These are phyloP conservation scores for Perilla frutescens DNA, from an alignment of 257 asterid species.

Conservation along the genomic window DNA sequence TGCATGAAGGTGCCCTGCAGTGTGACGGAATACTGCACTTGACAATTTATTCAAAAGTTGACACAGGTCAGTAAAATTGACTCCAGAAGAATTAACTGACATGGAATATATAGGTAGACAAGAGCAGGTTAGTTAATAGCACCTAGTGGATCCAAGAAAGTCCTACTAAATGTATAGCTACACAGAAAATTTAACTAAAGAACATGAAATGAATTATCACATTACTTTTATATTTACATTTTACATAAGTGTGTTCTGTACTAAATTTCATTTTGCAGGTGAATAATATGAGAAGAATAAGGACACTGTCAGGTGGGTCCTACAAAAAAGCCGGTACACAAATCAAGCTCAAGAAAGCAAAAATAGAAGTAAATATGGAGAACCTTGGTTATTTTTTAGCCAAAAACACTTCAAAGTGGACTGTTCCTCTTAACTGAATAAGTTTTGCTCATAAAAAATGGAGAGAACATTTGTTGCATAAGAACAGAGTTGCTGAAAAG, in stretches of 20 bases:
- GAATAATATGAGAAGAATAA: slow-evolving; percentile 7
- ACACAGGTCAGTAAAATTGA: slow-evolving; percentile 18
- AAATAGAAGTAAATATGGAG: not conserved
- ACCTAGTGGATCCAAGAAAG: not conserved
- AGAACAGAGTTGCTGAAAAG: slow-evolving; percentile 4
- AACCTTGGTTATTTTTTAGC: slow-evolving; percentile 5
- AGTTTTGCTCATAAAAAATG: slow-evolving; percentile 18
- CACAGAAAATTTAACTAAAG: not conserved
- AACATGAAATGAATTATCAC: not conserved
- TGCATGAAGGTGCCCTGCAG: slow-evolving; percentile 44
- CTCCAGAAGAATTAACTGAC: slow-evolving; percentile 11
- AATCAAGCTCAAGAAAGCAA: not conserved
- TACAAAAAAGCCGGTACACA: not conserved
- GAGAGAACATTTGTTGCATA: not conserved
- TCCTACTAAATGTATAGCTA: not conserved
- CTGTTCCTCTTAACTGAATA: slow-evolving; percentile 2
- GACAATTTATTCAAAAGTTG: slow-evolving; percentile 29
- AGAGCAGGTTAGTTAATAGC: slow-evolving; percentile 19
- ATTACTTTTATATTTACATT: slow-evolving; percentile 8
- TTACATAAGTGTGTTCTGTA: slow-evolving; percentile 14
- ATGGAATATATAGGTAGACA: not conserved
- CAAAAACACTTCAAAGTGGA: not conserved
- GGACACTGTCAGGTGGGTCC: not conserved
- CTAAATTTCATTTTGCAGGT: not conserved
- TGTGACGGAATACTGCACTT: slow-evolving; percentile 27